These are phyloP conservation scores for Gossypium longicalyx DNA, from an alignment of 345 rosid species.

Conservation along the genomic window DNA sequence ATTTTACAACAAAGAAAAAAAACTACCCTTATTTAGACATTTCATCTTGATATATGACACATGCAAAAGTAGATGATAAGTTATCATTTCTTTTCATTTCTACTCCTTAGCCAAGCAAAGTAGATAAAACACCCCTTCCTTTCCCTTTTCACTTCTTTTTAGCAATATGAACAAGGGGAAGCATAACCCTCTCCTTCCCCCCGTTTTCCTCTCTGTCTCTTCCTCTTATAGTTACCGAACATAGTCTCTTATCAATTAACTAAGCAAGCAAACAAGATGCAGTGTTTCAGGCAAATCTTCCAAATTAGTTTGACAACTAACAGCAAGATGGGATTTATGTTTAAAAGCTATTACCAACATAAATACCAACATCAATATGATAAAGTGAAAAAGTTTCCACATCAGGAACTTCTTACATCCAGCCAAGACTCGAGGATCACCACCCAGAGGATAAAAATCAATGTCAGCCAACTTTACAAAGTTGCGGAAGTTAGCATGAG, in stretches of 20 bases:
- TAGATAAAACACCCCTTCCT: neutral
- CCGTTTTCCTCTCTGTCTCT: neutral
- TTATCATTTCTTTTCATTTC: neutral
- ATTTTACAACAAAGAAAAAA: neutral
- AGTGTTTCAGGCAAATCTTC: neutral
- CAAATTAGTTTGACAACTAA: neutral
- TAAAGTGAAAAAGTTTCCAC: conserved; percentile 13
- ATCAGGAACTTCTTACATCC: conserved; percentile 67
- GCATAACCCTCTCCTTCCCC: neutral
- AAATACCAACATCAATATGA: neutral
- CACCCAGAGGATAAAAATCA: conserved; percentile 89
- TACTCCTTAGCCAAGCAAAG: neutral
- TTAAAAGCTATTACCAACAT: neutral
- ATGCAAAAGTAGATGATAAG: neutral
- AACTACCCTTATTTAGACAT: neutral
- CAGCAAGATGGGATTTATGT: neutral
- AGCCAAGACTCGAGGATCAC: conserved; percentile 94
- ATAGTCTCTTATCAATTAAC: neutral
- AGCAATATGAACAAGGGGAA: neutral
- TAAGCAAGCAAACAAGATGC: conserved; percentile 8
- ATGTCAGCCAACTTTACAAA: conserved; percentile 85
- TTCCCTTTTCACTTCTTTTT: neutral
- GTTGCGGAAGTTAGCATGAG: conserved; percentile 77
- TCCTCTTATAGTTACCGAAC: neutral
- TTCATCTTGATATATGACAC: neutral